Conservation (phyloP, 805 yeast genomes). For the Barnettozyma wickerhamii region DNA sequence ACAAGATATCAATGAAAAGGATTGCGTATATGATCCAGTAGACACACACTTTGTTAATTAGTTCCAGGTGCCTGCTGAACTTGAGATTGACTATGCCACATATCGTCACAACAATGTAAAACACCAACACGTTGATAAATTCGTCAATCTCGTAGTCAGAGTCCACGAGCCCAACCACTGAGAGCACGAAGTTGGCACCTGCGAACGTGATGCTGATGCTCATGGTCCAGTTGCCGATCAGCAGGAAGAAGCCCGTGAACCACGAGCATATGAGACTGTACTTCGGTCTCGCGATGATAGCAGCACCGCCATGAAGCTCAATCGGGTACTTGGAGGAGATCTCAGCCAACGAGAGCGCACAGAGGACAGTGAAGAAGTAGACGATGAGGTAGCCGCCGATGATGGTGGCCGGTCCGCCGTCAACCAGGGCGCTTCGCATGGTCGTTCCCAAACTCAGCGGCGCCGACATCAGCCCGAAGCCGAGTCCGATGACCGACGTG, state of each 20-base stretch:
- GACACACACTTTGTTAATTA: constrained; percentile 63
- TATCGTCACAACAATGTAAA: constrained; percentile 48
- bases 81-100: constrained; percentile 62
- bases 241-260: constrained; percentile 74
- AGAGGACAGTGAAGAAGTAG: constrained; percentile 56
- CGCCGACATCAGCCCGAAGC: constrained; percentile 79
- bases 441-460: constrained; percentile 76
- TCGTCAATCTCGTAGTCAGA: constrained; percentile 54
- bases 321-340: constrained; percentile 74
- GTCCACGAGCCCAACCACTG: constrained; percentile 60
- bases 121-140: constrained; percentile 52
- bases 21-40: constrained; percentile 73
- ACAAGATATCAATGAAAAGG: constrained; percentile 57
- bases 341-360: constrained; percentile 72
- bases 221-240: constrained; percentile 77
- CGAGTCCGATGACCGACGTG: constrained; percentile 68
- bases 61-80: constrained; percentile 56
- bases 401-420: constrained; percentile 76
- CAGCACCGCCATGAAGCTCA: constrained; percentile 74
- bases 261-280: constrained; percentile 60
- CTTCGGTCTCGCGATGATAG: constrained; percentile 56
- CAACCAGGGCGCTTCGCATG: constrained; percentile 62
- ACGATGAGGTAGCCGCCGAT: constrained; percentile 72
- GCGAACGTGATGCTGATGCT: constrained; percentile 69
- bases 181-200: constrained; percentile 69